Evolutionary conservation across 306 rosid genomes (phyloP), one percentile per base, ranked within the genome.

Genomic region (Vigna mungo): DNA sequence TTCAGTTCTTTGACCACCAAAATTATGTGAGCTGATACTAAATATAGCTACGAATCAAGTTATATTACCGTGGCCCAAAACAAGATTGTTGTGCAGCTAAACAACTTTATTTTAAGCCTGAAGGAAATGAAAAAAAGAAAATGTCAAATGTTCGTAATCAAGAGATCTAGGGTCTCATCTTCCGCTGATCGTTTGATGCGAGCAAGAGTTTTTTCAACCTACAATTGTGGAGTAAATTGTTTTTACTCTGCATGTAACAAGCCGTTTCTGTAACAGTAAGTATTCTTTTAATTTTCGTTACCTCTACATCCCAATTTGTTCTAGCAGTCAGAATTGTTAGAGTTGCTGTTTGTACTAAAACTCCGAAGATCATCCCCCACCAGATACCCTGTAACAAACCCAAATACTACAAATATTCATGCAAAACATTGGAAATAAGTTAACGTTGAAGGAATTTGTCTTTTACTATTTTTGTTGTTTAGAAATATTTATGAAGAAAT

Each of bases 301-400:
- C 96, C 90, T 91, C 91, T 9, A 68, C 69, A 66, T 81, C 39
- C 92, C 96, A 89, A 51, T 91, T 79, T 68, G 96, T 87, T 77
- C 88, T 84, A 6, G 81, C 89, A 5, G 92, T 89, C 16, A 91
- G 56, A 71, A 91, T 63, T 52, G 86, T 75, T 23, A 87, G 90
- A 62, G 88, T 59, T 3, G 66, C 2, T 78, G 96, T 86, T 74
- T 91, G 92, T 70, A 86, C 14, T 68, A 87, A 56, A 76, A 91
- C 93, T 68, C 88, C 96, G 74, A 87, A 56, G 73, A 91, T 81
- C 93, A 87, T 86, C 1, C 92, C 92, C 96, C 96, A 90, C 89
- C 91, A 89, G 23, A 89, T 89, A 11, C 92, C 96, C 93, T 88
- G 76, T 52, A 71, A 65, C 58, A 65, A 43, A 12, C 71, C 72